Evolutionary conservation across 306 rosid species (phyloP), one percentile per base, ranked within the genome.

Genomic region (Trichosanthes truncata): DNA sequence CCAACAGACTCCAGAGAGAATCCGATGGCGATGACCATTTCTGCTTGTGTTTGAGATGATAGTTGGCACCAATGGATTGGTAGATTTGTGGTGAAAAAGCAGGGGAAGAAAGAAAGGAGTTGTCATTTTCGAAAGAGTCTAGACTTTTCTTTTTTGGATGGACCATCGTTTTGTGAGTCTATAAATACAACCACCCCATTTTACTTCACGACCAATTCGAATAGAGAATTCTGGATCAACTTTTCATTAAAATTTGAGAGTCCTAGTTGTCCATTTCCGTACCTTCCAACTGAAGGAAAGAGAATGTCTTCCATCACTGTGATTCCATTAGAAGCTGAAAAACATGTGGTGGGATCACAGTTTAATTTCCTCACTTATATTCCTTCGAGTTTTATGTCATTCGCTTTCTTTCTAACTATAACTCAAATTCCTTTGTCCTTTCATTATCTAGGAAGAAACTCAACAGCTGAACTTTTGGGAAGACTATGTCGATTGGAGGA

Each of bases 401-500:
- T 74, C 49, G n/a, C 38, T 29, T 29, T 49, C 40, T 17, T 74
- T 74, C 43, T 74, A 29, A 41, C 33, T 43, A n/a, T 1, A 46
- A 73, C 60, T 25, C 43, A 43, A 46, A 9, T 48, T 7, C 21
- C 36, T 49, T 49, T 48, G 17, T 74, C 21, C 55, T 46, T n/a
- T 49, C 60, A 49, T 74, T 73, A 8, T 49, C 1, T 49, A 74
- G 78, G 60, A 74, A 49, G 61, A 46, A 74, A 29, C 78, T 49
- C 61, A 49, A 26, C 26, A 48, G 55, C 78, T 49, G 65, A 78
- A 61, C 36, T 62, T 46, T 83, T 92, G 96, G 93, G 91, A 90
- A 83, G 97, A 93, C 12, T 95, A 93, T 85, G 94, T 89, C 0
- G 90, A 95, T 33, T 95, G 97, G 99, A 95, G 85, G 76, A 93